A percentile compares a stretch with the other conserved stretches of the same genome.
Evolutionary conservation across 2,329 filamentous ascomycete genomes (phyloP).

Genomic region (Paraphaeosphaeria minitans): DNA sequence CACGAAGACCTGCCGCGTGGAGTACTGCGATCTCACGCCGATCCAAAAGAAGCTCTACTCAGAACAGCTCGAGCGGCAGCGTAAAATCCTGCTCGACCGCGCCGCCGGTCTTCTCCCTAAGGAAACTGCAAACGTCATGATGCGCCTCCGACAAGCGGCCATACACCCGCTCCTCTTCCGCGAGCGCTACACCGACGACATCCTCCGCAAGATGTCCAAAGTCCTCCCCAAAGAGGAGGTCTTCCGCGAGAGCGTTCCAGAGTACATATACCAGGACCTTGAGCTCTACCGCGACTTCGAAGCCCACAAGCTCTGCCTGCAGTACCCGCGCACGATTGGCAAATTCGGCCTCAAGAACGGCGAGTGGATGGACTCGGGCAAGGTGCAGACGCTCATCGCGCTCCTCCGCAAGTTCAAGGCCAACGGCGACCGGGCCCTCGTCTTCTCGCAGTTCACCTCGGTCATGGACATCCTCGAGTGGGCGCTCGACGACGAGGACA

Average conservation of each 20-base stretch:
- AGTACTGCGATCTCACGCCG: slow-evolving; percentile 78
- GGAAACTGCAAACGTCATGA: slow-evolving; percentile 66
- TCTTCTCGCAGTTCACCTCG: slow-evolving; percentile 93
- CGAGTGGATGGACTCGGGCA: slow-evolving; percentile 77
- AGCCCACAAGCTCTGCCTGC: slow-evolving; percentile 62
- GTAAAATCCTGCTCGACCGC: slow-evolving; percentile 64
- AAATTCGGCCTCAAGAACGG: slow-evolving; percentile 63
- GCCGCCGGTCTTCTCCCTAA: slow-evolving; percentile 61
- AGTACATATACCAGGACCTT: slow-evolving; percentile 61
- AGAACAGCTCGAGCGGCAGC: slow-evolving; percentile 66
- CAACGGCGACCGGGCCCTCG: slow-evolving; percentile 83
- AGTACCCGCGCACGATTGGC: slow-evolving; percentile 58
- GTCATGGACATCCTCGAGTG: slow-evolving; percentile 89
- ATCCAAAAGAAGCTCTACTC: slow-evolving; percentile 77
- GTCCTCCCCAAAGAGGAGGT: slow-evolving; percentile 73
- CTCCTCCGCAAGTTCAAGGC: slow-evolving; percentile 74
- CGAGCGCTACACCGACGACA: slow-evolving; percentile 75
- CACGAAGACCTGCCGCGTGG: slow-evolving; percentile 75
- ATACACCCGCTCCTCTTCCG: slow-evolving; percentile 91
- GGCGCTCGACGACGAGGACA: slow-evolving; percentile 73
- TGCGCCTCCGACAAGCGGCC: slow-evolving; percentile 89
- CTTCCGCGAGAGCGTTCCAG: slow-evolving; percentile 56
- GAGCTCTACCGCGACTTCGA: slow-evolving; percentile 65
- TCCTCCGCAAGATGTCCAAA: slow-evolving; percentile 76
- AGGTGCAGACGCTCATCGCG: slow-evolving; percentile 79